Conservation (phyloP, 257 asterid genomes). For the Forsythia viridissima region DNA sequence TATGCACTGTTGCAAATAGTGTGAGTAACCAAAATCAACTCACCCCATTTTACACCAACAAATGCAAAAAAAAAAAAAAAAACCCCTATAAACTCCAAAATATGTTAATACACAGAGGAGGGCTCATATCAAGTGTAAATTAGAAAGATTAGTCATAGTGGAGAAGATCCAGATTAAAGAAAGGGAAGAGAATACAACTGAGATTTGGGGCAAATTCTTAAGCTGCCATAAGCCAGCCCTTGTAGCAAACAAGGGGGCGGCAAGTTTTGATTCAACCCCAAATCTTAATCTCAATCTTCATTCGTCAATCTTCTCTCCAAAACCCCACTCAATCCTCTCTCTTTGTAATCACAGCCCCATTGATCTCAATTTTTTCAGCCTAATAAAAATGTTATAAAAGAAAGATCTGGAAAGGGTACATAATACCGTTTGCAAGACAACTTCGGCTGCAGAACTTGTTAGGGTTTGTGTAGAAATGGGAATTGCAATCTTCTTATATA, state of each 20-base stretch:
- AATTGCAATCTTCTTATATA: too few species aligned
- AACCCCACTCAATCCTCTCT: constrained; percentile 47
- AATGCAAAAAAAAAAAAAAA: constrained; percentile 18
- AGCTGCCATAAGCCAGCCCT: constrained; percentile 27
- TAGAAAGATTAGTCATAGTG: constrained; percentile 26
- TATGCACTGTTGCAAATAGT: constrained; percentile 20
- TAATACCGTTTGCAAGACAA: background rate
- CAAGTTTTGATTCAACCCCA: constrained; percentile 7
- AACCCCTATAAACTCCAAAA: background rate
- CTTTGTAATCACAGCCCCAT: constrained; percentile 42
- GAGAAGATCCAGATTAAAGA: constrained; percentile 3
- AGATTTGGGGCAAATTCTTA: constrained; percentile 9
- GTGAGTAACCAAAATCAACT: background rate
- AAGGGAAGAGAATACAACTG: background rate
- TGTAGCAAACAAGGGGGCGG: constrained; percentile 31
- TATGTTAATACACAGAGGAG: constrained; percentile 1
- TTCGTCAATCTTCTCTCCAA: background rate
- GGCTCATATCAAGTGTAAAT: constrained; percentile 53
- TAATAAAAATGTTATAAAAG: background rate
- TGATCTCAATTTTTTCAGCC: background rate
- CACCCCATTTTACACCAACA: constrained; percentile 29
- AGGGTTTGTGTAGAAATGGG: background rate
- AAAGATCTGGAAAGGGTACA: background rate
- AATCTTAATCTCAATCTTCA: background rate
- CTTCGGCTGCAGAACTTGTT: background rate